Evolutionary conservation across 305 asterid species (phyloP).

Genomic region (Caryopteris hybrid): DNA sequence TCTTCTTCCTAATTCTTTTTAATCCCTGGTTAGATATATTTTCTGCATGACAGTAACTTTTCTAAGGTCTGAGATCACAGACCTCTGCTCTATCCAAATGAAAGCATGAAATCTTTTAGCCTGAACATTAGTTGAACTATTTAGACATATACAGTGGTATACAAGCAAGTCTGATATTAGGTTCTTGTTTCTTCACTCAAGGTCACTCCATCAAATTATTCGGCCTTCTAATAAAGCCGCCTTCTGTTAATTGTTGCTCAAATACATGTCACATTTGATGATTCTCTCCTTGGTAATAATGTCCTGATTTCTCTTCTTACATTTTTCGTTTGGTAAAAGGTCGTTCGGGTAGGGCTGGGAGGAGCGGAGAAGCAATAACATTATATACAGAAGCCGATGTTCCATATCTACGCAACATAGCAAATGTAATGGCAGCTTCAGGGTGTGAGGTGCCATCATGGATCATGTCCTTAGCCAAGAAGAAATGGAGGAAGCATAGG

Average conservation of each 20-base stretch:
- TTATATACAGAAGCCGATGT: slow-evolving; percentile 81
- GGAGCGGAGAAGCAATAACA: slow-evolving; percentile 87
- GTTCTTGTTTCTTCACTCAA: neutral
- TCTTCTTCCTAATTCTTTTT: neutral
- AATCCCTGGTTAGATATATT: neutral
- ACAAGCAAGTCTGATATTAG: neutral
- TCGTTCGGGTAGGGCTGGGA: slow-evolving; percentile 90
- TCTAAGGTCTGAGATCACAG: too few relatives aligned
- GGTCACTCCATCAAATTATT: too few relatives aligned
- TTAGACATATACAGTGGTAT: neutral
- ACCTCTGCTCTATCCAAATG: too few relatives aligned
- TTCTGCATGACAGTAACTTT: neutral
- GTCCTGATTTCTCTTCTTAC: too few relatives aligned
- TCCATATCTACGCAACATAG: slow-evolving; percentile 61
- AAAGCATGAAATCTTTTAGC: too few relatives aligned
- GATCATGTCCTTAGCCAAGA: slow-evolving; percentile 60
- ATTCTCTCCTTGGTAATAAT: too few relatives aligned
- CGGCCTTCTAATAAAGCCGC: too few relatives aligned
- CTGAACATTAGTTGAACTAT: neutral
- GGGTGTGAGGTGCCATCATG: slow-evolving; percentile 83
- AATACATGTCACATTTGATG: too few relatives aligned
- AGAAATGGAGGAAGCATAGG: slow-evolving; percentile 84
- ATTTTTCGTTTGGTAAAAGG: slow-evolving; percentile 32
- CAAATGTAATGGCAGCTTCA: slow-evolving; percentile 76
- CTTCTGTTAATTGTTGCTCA: too few relatives aligned